Evolutionary conservation across 2,329 filamentous ascomycete genomes (phyloP).

Genomic region (Lasiodiplodia sp.): DNA sequence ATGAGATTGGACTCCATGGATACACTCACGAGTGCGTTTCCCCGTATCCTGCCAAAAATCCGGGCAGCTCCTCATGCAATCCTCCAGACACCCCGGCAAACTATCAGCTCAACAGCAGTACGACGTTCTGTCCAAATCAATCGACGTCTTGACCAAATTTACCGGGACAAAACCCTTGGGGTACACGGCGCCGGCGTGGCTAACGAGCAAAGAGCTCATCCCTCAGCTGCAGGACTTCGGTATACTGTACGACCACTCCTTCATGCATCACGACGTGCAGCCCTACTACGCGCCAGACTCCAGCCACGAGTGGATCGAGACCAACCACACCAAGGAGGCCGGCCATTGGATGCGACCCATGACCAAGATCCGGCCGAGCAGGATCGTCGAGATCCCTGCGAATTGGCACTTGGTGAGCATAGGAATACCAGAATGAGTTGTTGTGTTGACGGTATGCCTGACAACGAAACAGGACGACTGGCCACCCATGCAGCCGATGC

Average conservation of each 20-base stretch:
- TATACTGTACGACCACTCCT: slow-evolving; percentile 56
- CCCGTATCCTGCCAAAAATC: slow-evolving; percentile 33
- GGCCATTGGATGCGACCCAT: slow-evolving; percentile 51
- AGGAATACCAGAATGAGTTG: background rate
- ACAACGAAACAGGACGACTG: slow-evolving; percentile 50
- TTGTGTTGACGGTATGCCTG: background rate
- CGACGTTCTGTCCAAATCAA: slow-evolving; percentile 48
- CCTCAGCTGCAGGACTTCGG: slow-evolving; percentile 51
- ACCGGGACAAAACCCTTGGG: slow-evolving; percentile 51
- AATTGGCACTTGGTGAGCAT: slow-evolving; percentile 49
- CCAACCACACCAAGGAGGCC: slow-evolving; percentile 42
- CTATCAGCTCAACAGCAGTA: slow-evolving; percentile 41
- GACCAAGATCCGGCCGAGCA: slow-evolving; percentile 40
- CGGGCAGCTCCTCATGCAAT: slow-evolving; percentile 8
- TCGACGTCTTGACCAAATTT: slow-evolving; percentile 49
- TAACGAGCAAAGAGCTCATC: slow-evolving; percentile 48
- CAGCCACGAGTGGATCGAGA: slow-evolving; percentile 39
- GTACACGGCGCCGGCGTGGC: slow-evolving; percentile 56
- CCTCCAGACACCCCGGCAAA: background rate
- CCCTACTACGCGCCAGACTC: slow-evolving; percentile 46
- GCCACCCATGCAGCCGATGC: slow-evolving; percentile 51
- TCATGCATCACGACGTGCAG: slow-evolving; percentile 59
- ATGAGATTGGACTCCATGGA: slow-evolving; percentile 53
- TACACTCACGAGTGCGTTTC: slow-evolving; percentile 51
- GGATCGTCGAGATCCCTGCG: slow-evolving; percentile 55